Base-by-base conservation (phyloP, 345 rosid species). In the Angophora floribunda region DNA sequence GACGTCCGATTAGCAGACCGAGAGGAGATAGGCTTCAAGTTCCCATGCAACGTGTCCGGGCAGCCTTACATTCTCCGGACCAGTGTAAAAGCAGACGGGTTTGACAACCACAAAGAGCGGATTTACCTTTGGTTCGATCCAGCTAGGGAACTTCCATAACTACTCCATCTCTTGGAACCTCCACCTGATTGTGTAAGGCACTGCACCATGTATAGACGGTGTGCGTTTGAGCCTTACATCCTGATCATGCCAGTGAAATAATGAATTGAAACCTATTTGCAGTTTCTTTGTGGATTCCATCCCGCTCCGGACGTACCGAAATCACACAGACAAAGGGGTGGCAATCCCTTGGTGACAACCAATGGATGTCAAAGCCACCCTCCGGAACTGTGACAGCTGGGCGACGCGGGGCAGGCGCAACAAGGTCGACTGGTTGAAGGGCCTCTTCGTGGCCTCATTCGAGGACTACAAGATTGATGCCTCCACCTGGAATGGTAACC, bases 71-170 rank as follows among this genome's bases (percentile, higher is more conserved):
- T 51, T 51, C 52, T 51, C 52, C 52, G 13, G 13, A 51, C 52
- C 52, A 13, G 13, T 13, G 52, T 47, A 47, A 6, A 6, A 6
- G 50, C 9, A 6, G 50, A 47, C 50, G 7, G 50, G 50, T 65
- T 90, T 63, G 98, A 92, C 89, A 87, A 95, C 78, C 93, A 96
- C 9, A 97, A 96, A 89, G 96, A 96, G 89, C 95, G 99, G 90
- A 90, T 95, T 85, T 89, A 90, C 88, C 94, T 96, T n/a, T 97
- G 99, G 99, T 97, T 96, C 87, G 97, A 97, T 89, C 98, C 98
- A 47, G 93, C 98, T 3, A 92, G 89, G 28, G 91, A 36, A 94
- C 63, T 96, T 95, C 90, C 99, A 97, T 86, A 96, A 92, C 10
- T 97, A 96, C 88, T 93, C 99, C 47, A 55, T 96, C 52, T 63